phyloP scores from a whole-genome alignment of 495 filamentous ascomycete genomes.

The Staphylotrichum longicolle region DNA sequence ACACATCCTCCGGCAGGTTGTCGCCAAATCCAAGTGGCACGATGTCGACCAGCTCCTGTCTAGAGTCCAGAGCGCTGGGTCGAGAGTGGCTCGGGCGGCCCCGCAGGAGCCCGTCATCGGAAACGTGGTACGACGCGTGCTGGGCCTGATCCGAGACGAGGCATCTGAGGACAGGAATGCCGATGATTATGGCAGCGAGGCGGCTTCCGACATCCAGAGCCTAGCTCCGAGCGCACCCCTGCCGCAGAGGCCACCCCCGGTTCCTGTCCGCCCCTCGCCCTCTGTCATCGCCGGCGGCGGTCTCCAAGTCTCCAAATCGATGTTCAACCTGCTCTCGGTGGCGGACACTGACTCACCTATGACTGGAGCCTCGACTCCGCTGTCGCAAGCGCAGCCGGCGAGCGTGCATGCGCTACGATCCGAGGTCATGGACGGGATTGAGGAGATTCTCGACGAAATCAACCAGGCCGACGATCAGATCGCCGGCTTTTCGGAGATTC shows the following conservation, averaged over 20 bases:
- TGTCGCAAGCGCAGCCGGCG: slow-evolving; percentile 35
- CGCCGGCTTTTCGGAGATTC: slow-evolving; percentile 76
- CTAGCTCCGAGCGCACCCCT: slow-evolving; percentile 44
- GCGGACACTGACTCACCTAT: slow-evolving; percentile 29
- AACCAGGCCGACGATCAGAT: slow-evolving; percentile 87
- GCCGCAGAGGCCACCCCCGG: slow-evolving; percentile 33
- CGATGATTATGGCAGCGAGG: slow-evolving; percentile 52
- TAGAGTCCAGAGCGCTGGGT: slow-evolving; percentile 71
- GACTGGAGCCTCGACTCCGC: slow-evolving; percentile 48
- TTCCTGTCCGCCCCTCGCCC: slow-evolving; percentile 39
- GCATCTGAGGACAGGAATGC: slow-evolving; percentile 74
- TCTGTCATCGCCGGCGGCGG: slow-evolving; percentile 51
- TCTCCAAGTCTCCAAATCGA: slow-evolving; percentile 60
- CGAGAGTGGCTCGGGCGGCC: slow-evolving; percentile 71
- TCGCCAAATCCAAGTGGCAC: slow-evolving; percentile 66
- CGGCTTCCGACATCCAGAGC: slow-evolving; percentile 35
- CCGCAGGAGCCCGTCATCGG: slow-evolving; percentile 88
- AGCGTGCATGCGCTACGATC: slow-evolving; percentile 65
- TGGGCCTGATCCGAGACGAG: slow-evolving; percentile 90
- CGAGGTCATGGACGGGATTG: slow-evolving; percentile 85
- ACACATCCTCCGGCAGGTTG: slow-evolving; percentile 77
- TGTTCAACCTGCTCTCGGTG: slow-evolving; percentile 74
- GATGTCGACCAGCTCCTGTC: slow-evolving; percentile 75
- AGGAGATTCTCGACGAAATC: slow-evolving; percentile 89
- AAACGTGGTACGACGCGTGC: slow-evolving; percentile 85